A percentile compares a stretch with the other conserved stretches of the same genome.
Conservation (phyloP, 176 grass and related monocot genomes). For the Musa schizocarpa region DNA sequence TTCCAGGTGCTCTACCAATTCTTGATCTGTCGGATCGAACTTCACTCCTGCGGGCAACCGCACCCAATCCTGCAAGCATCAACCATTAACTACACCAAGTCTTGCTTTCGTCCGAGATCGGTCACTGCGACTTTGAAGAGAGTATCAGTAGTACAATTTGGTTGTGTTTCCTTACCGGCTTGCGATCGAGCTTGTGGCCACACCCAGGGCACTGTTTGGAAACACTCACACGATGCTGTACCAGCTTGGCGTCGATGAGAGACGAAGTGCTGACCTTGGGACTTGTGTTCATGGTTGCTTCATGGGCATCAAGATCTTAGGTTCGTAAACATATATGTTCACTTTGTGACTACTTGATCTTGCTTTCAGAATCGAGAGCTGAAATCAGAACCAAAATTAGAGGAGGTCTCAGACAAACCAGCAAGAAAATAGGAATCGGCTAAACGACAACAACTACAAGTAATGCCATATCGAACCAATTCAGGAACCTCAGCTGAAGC, state of each 20-base stretch:
- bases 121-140: no score
- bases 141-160: no score
- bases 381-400: no score
- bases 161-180: constrained; percentile 26
- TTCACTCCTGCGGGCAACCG: constrained; percentile 70
- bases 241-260: constrained; percentile 33
- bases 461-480: no score
- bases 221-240: constrained; percentile 49
- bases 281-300: constrained; percentile 15
- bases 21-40: constrained; percentile 93
- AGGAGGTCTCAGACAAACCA: no score
- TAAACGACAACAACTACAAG: no score
- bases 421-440: no score
- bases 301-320: background rate
- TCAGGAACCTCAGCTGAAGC: no score
- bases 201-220: constrained; percentile 63
- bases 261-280: constrained; percentile 11
- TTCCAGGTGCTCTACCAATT: constrained; percentile 86
- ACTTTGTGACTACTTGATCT: no score
- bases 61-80: constrained; percentile 51
- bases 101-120: no score
- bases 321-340: background rate
- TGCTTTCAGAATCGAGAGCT: no score
- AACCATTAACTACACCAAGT: no score
- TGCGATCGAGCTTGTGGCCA: constrained; percentile 49